A percentile compares a stretch with the other conserved stretches of the same genome.
Conservation (phyloP, 2,329 filamentous ascomycete genomes). For the Penicillium sp. region DNA sequence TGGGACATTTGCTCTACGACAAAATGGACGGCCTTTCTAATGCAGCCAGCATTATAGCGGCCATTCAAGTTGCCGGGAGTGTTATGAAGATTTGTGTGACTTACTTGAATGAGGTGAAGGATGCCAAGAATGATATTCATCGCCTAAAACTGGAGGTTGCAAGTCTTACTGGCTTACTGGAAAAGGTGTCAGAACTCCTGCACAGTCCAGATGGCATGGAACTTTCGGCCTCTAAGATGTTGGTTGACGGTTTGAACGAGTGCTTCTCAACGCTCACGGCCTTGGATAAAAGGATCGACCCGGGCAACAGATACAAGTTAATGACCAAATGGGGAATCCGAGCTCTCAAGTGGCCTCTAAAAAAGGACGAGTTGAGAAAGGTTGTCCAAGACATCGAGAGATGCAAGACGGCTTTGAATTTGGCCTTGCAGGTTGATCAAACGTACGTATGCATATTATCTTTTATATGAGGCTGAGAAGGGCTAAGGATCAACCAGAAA, state of each 20-base stretch:
- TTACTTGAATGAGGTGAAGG: constrained; percentile 17
- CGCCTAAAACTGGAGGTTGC: background rate
- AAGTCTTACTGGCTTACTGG: background rate
- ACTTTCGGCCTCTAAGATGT: background rate
- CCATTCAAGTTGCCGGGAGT: constrained; percentile 17
- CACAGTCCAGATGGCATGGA: background rate
- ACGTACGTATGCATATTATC: background rate
- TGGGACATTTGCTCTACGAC: background rate
- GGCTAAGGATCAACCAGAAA: no score
- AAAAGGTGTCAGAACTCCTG: background rate
- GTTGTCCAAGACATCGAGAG: constrained; percentile 19
- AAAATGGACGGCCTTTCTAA: constrained; percentile 17
- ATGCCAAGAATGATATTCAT: constrained; percentile 19
- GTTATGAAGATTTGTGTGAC: constrained; percentile 15
- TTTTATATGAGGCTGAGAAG: background rate
- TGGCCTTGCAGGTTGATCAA: constrained; percentile 19
- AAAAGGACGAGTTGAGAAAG: constrained; percentile 24
- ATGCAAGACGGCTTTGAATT: constrained; percentile 24
- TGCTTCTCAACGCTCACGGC: background rate
- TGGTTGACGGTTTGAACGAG: background rate
- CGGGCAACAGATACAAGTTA: constrained; percentile 5
- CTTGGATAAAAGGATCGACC: constrained; percentile 15
- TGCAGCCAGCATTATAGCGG: constrained; percentile 18
- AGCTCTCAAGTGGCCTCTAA: constrained; percentile 33
- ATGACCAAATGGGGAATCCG: constrained; percentile 26